Conservation (phyloP, 108 stramenopile genomes). For the Parietichytrium sp. region DNA sequence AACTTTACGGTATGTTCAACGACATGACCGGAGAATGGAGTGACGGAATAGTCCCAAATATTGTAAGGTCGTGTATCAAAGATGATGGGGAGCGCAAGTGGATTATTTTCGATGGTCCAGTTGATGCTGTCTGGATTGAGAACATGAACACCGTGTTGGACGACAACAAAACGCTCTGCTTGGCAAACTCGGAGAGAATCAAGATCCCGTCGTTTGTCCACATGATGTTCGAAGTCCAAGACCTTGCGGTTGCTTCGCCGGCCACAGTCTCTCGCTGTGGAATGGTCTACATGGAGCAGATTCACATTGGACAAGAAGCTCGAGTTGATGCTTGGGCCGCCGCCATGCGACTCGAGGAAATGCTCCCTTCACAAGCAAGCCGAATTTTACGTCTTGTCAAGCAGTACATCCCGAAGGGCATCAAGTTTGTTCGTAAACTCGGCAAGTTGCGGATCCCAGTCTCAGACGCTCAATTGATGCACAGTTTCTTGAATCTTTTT, state of each 20-base stretch:
- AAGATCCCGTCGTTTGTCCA: constrained; percentile 61
- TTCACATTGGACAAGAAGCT: constrained; percentile 42
- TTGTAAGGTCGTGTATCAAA: constrained; percentile 58
- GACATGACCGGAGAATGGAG: constrained; percentile 66
- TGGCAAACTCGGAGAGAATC: constrained; percentile 69
- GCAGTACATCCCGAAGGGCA: constrained; percentile 43
- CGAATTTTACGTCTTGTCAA: constrained; percentile 45
- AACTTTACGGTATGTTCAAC: constrained; percentile 68
- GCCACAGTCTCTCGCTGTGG: constrained; percentile 73
- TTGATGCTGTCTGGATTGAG: constrained; percentile 72
- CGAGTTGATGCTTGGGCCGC: constrained; percentile 43
- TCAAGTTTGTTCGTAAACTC: constrained; percentile 45
- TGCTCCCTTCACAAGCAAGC: constrained; percentile 41
- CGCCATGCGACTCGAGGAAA: background rate
- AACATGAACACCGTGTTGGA: constrained; percentile 74
- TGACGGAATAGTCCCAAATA: constrained; percentile 64
- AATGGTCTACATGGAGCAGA: constrained; percentile 70
- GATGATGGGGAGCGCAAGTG: constrained; percentile 59
- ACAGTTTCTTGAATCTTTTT: constrained; percentile 52
- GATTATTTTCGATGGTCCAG: constrained; percentile 69
- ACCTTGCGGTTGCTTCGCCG: constrained; percentile 63
- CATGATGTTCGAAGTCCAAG: constrained; percentile 71
- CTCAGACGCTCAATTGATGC: constrained; percentile 48
- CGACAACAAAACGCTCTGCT: constrained; percentile 70
- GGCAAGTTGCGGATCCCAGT: constrained; percentile 47